A percentile compares a stretch with the other conserved stretches of the same genome.
Evolutionary conservation across 208 protist genomes (phyloP).

Genomic region (Porcisia deanei): DNA sequence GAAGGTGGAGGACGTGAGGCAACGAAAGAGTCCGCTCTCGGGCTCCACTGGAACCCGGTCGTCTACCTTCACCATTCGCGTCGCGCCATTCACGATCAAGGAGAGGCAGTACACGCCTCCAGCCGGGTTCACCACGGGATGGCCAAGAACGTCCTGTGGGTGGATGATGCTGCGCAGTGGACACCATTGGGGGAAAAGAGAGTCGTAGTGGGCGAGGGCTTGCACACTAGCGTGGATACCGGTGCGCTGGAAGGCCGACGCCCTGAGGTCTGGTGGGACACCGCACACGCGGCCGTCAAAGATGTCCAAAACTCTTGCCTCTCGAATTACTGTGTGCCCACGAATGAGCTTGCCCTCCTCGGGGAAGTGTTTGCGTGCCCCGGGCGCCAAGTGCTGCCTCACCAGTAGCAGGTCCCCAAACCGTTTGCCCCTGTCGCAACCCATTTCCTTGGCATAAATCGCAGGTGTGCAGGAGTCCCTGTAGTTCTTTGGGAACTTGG

Average conservation of each 20-base stretch:
- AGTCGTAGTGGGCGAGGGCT: slow-evolving; percentile 29
- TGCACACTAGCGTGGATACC: slow-evolving; percentile 70
- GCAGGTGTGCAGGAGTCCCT: slow-evolving; percentile 14
- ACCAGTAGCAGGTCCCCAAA: slow-evolving; percentile 17
- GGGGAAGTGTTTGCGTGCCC: slow-evolving; percentile 15
- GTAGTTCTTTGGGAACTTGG: slow-evolving; percentile 26
- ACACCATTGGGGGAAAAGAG: slow-evolving; percentile 56
- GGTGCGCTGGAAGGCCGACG: slow-evolving; percentile 19
- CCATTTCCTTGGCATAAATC: slow-evolving; percentile 27
- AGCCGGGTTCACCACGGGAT: slow-evolving; percentile 59
- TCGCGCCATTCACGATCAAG: slow-evolving; percentile 81
- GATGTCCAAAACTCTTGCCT: slow-evolving; percentile 20
- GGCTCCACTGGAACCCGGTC: slow-evolving; percentile 67
- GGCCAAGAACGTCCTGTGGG: slow-evolving; percentile 60
- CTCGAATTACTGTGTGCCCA: slow-evolving; percentile 22
- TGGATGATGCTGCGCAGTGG: slow-evolving; percentile 67
- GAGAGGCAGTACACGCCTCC: slow-evolving; percentile 81
- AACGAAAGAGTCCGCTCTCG: slow-evolving; percentile 39
- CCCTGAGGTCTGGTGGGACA: slow-evolving; percentile 51
- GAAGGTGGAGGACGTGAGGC: slow-evolving; percentile 17
- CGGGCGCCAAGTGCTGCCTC: slow-evolving; percentile 23
- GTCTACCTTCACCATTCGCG: slow-evolving; percentile 74
- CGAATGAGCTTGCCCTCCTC: slow-evolving; percentile 44
- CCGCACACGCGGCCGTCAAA: slow-evolving; percentile 50
- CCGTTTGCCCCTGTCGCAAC: slow-evolving; percentile 27